Percentiles rank a stretch among this genome's conserved stretches.
Evolutionary conservation across 2,329 filamentous ascomycete genomes (phyloP).

Genomic region (Xylariaceae sp.): DNA sequence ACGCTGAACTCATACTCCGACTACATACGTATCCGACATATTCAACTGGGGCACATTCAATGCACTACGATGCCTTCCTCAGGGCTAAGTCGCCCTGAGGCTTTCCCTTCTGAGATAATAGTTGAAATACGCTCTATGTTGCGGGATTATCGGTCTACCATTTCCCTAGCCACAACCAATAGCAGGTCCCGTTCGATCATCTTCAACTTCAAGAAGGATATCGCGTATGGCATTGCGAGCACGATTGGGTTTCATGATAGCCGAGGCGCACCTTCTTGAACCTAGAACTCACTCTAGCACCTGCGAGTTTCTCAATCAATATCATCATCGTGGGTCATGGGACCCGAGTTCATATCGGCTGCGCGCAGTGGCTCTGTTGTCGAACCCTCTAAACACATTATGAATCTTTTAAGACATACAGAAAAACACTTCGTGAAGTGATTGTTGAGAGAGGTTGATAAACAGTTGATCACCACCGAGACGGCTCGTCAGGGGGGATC

Average conservation of each 20-base stretch:
- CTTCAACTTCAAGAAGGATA: background rate
- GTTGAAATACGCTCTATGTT: constrained; percentile 3
- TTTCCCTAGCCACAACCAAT: background rate
- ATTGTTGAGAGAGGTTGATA: background rate
- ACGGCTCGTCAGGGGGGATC: background rate
- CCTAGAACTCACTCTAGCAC: background rate
- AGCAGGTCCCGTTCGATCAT: background rate
- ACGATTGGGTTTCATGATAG: constrained; percentile 2
- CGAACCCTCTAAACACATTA: background rate
- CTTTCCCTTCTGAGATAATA: constrained; percentile 1
- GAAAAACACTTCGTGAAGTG: background rate
- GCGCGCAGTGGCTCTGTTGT: background rate
- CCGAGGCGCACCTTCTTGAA: background rate
- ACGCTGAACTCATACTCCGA: no score
- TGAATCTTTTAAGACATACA: constrained; percentile 4
- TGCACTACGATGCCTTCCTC: background rate
- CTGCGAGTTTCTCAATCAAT: constrained; percentile 2
- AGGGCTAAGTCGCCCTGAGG: background rate
- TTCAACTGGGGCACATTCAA: background rate
- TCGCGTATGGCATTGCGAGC: constrained; percentile 1
- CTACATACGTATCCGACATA: no score
- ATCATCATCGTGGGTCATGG: background rate
- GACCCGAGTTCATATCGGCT: background rate
- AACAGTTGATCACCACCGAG: constrained; percentile 7
- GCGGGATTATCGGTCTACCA: background rate